Evolutionary conservation across 495 filamentous ascomycete species (phyloP), one percentile per base, ranked within the genome.

Genomic region (Podospora conica): DNA sequence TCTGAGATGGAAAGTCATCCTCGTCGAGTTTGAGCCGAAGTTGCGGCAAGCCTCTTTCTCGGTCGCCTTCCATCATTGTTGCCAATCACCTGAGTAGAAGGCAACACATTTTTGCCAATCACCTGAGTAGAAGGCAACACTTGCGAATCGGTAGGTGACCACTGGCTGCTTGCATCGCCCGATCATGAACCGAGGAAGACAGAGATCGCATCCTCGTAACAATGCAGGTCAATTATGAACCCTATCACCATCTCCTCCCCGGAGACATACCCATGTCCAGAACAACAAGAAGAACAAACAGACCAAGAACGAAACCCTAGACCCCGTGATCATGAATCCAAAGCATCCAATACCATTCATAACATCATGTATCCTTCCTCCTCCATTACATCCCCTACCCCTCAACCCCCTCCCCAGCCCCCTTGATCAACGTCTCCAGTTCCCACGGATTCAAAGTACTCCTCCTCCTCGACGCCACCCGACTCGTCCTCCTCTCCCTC

Each of bases 381-480:
- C 53, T n/a, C 55, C 62, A 48, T 5, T 3, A 28, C 27, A n/a
- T 3, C 61, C 0, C 12, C 53, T 29, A 23, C 55, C 23, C 61
- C 48, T 48, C 53, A 40, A 48, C 58, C n/a, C 53, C 62, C 11
- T 63, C 58, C 0, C 63, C 66, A 27, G 54, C 59, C 24, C 72
- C 72, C 62, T 75, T 63, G 7, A 76, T 70, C 65, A 76, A 53
- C 27, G 73, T 85, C 62, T 89, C 86, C 57, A 91, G 70, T 69
- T 92, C 90, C 78, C 87, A 87, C n/a, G 83, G 86, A 23, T 86
- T 89, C 0, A 92, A 78, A 9, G 90, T 91, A 65, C 89, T 91
- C 55, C 89, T 77, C 70, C 90, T 78, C 60, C 90, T 80, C 57
- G 80, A 83, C 0, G 79, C 81, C 61, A 74, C 70, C 72, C 77